These are phyloP conservation scores for Rhodofomes roseus DNA, from an alignment of 1,284 basidiomycete genomes.

Conservation along the genomic window DNA sequence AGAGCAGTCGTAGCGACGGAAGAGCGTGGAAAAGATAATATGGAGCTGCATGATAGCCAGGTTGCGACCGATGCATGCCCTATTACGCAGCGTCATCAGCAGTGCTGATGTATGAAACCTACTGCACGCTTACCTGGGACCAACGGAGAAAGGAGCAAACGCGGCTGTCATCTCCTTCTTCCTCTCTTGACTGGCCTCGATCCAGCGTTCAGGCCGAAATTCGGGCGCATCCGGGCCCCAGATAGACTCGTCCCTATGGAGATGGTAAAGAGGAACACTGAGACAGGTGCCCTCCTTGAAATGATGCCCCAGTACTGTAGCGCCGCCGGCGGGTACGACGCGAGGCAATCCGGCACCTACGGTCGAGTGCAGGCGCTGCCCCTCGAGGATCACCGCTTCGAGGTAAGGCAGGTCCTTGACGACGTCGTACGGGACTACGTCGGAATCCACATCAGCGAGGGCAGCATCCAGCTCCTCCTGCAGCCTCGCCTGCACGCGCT, in stretches of 20 bases:
- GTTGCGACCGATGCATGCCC: conserved; percentile 28
- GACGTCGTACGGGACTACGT: conserved; percentile 9
- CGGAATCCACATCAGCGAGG: conserved; percentile 16
- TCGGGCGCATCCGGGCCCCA: conserved; percentile 37
- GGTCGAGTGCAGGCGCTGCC: conserved; percentile 20
- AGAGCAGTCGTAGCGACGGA: conserved; percentile 33
- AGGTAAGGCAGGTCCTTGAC: conserved; percentile 24
- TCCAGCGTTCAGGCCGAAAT: conserved; percentile 38
- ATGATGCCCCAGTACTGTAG: conserved; percentile 14
- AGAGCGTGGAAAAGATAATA: conserved; percentile 35
- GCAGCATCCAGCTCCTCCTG: conserved; percentile 18
- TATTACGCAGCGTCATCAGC: neutral
- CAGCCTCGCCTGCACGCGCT: conserved; percentile 16
- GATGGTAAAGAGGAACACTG: conserved; percentile 26
- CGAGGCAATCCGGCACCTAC: conserved; percentile 25
- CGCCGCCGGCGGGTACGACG: conserved; percentile 17
- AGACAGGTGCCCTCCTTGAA: conserved; percentile 22
- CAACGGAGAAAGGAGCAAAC: conserved; percentile 17
- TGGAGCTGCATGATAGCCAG: conserved; percentile 35
- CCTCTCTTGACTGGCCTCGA: conserved; percentile 19
- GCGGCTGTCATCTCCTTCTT: conserved; percentile 9
- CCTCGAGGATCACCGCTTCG: conserved; percentile 24
- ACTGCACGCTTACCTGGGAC: neutral
- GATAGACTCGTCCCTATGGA: conserved; percentile 33
- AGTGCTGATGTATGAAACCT: neutral